Evolutionary conservation across 179 eudicot genomes (phyloP), one percentile per base, ranked within the genome.

Genomic region (Corrigiola litoralis): DNA sequence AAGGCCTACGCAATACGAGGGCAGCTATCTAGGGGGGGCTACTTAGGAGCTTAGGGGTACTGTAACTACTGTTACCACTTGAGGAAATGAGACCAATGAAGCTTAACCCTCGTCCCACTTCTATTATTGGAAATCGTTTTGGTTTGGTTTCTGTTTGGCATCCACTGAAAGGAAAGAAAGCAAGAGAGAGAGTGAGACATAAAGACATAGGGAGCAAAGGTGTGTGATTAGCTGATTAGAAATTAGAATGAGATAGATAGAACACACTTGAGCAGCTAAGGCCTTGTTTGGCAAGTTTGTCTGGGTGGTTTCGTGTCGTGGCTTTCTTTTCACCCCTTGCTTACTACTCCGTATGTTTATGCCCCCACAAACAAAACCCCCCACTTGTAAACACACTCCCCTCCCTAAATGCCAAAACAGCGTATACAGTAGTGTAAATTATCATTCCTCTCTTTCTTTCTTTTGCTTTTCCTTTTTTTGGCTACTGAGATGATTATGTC

Each of bases 51-150:
- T n/a, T n/a, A n/a, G 27, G 5, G 7, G 20, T 47, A 47, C 20
- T 31, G 2, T 2, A 40, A 4, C 14, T 41, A 66, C 63, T 34
- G 44, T 55, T 56, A 31, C 78, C 69, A 74, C 14, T 74, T 62
- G 69, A 18, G 78, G 78, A 68, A 68, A 68, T 68, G 73, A 46
- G 40, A 46, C 46, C 37, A 63, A 62, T n/a, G 37, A 63, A 18
- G 37, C 14, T 46, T n/a, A 49, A 47, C 40, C 61, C 73, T 74
- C 73, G 73, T 74, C 69, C 69, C 69, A 57, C 65, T 63, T 68
- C 78, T 36, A 73, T 61, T 67, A 67, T 67, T 73, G 57, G 77
- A 47, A 67, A 68, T 17, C 34, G 29, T 9, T 41, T 14, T 37
- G 29, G 27, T 49, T 67, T 46, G 63, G 48, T n/a, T n/a, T n/a